These are phyloP conservation scores for Arachis monticola DNA, from an alignment of 331 rosid genomes.

Conservation along the genomic window DNA sequence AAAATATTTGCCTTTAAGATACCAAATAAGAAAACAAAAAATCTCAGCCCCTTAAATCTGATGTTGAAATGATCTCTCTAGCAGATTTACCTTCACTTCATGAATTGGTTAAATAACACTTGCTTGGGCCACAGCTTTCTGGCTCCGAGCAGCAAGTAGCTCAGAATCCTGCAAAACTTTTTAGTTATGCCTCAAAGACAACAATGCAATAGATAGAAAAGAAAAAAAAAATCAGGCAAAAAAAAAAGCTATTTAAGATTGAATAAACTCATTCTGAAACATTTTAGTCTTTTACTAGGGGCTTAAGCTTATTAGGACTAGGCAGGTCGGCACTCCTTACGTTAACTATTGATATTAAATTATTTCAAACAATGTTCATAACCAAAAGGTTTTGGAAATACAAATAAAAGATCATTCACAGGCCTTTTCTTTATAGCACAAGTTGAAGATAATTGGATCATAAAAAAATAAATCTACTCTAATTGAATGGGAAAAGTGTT, in stretches of 20 bases:
- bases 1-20: constrained; percentile 10
- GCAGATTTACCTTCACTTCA: constrained; percentile 33
- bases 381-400: not conserved
- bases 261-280: constrained; percentile 1
- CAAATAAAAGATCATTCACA: not conserved
- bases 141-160: constrained; percentile 59
- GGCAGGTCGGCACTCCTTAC: not conserved
- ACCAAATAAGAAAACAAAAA: not conserved
- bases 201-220: constrained; percentile 23
- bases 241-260: not conserved
- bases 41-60: not conserved
- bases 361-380: constrained; percentile 4
- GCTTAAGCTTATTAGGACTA: not conserved
- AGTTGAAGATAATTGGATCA: not conserved
- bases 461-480: not conserved
- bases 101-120: constrained; percentile 47
- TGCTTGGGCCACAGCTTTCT: constrained; percentile 60
- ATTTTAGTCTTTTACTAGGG: not conserved
- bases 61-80: constrained; percentile 34
- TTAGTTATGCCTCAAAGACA: constrained; percentile 6
- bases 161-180: constrained; percentile 66
- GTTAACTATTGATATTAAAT: not conserved
- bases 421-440: not conserved
- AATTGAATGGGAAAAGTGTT: not conserved
- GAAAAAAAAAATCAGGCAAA: constrained; percentile 17